Base-by-base conservation (phyloP, 139 green algal genomes). In the Edaphochlamys debaryana region DNA sequence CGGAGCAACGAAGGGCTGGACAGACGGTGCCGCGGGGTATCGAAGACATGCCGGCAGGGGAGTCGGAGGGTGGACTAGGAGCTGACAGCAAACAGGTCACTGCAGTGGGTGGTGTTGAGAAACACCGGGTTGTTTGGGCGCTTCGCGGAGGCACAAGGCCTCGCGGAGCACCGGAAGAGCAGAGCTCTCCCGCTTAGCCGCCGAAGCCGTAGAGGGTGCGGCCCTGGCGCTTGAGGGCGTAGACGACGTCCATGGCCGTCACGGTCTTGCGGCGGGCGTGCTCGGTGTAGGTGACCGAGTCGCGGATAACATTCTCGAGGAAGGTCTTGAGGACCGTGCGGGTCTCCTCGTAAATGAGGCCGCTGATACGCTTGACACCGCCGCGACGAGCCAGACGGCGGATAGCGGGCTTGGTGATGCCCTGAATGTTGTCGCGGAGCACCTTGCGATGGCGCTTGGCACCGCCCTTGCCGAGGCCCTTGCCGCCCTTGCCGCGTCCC, bases 271-370 rank as follows among this genome's bases (percentile, higher is more conserved):
- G 92, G 75, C 95, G 91, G 54, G 96, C 96, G 92, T 98, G 96
- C 94, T 99, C 96, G 56, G 96, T 98, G 94, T 99, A 99, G 86
- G 96, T 99, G 32, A 99, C 96, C 32, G 96, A 94, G 83, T 99
- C 96, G 68, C 96, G 91, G 89, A 97, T 95, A 34, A 98, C 95
- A 87, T 97, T 97, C 93, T 98, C 95, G 36, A 98, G 92, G 90
- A 98, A 98, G 68, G 96, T 93, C 93, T 98, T 97, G 74, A 97
- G 92, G 36, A 97, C 94, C 69, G 92, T 93, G 83, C 94, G 92
- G 41, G 94, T 96, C 91, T 98, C 95, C 87, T 97, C 95, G 79
- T 98, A 97, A 90, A 98, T 97, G 66, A 98, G 93, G 86, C 95
- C 95, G 82, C 87, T 94, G 89, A 98, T 98, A 80, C 93, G 94